These are phyloP conservation scores for Rhynchospora pubera DNA, from an alignment of 176 grass and related monocot genomes.

Conservation along the genomic window DNA sequence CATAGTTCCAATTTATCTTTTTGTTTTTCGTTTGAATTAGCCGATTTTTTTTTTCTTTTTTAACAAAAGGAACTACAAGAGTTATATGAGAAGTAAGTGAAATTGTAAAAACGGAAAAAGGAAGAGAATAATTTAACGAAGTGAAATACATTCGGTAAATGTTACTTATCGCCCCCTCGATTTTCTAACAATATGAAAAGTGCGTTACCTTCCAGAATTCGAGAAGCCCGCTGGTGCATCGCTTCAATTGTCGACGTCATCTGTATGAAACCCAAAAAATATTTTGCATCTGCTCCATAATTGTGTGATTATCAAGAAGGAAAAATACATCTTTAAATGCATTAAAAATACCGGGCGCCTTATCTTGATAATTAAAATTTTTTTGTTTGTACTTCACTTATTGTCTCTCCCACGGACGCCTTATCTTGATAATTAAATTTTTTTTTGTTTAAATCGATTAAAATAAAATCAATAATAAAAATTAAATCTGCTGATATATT, in stretches of 20 bases:
- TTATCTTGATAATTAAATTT: no score
- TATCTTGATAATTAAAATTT: no score
- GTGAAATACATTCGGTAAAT: background rate
- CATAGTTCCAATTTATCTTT: no score
- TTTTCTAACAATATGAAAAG: background rate
- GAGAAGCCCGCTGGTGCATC: background rate
- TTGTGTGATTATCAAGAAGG: background rate
- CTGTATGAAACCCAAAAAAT: background rate
- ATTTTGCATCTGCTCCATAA: background rate
- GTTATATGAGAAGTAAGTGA: background rate
- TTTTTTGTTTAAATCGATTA: no score
- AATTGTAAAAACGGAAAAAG: background rate
- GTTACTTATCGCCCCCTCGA: background rate
- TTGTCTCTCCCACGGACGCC: no score
- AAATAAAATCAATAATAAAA: no score
- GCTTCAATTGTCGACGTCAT: background rate
- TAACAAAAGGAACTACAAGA: background rate
- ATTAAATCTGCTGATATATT: no score
- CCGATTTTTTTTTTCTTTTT: background rate
- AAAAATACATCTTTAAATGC: background rate
- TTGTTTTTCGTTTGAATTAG: background rate
- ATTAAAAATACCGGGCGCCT: background rate
- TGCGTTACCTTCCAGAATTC: background rate
- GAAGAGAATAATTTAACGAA: background rate
- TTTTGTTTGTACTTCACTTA: no score